Base-by-base conservation (phyloP, 345 rosid species). In the Noccaea bulbosa region DNA sequence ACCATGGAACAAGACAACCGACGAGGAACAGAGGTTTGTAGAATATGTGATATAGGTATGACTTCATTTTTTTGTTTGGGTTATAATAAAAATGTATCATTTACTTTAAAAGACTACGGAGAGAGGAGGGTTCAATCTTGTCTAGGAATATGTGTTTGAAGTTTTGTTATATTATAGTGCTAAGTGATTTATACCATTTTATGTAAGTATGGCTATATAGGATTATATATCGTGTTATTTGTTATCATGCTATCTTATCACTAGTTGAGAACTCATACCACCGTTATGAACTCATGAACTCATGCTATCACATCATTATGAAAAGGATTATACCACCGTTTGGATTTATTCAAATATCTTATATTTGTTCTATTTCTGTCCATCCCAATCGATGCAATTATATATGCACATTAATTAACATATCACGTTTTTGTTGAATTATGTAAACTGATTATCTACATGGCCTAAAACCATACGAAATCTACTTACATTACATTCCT, bases 21-120 rank as follows among this genome's bases (percentile, higher is more conserved):
- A 62, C 4, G 78, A 59, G 68, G 45, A 51, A 52, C 62, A 74
- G 68, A 59, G 47, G 78, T 44, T 74, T 67, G 73, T 67, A 67
- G 69, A 39, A 55, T 73, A 65, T 57, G 67, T 65, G 9, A 66
- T 57, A 73, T 73, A 73, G 54, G 17, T 34, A 49, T 72, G 38
- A 65, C 56, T 73, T 73, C 40, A 16, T 45, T 72, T 71, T 61
- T 61, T 51, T 8, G 2, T 55, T 47, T 63, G 40, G 24, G 39
- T 46, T 27, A 45, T 53, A 22, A 54, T 52, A 43, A 52, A 63
- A 11, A 14, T 53, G 56, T 71, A 63, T 45, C 33, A 30, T 15
- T 41, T 43, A 14, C 8, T 60, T 34, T 39, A 11, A 7, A 33
- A 33, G 61, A 60, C 33, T 11, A 12, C 48, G 57, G 45, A 33